phyloP scores from a whole-genome alignment of 306 rosid species.

The Astragalus membranaceus region DNA sequence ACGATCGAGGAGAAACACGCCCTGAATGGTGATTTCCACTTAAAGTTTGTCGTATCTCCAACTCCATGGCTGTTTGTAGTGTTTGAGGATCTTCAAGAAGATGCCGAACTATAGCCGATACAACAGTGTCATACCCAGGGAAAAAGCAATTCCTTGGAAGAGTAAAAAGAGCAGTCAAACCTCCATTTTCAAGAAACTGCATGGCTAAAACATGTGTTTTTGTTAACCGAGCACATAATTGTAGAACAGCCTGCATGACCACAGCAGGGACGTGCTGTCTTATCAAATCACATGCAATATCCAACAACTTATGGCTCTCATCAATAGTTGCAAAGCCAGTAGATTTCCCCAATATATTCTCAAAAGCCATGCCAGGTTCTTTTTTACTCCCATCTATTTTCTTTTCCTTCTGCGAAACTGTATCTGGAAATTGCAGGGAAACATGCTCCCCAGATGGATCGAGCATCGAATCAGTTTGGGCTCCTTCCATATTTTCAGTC shows the following conservation, averaged over 20 bases:
- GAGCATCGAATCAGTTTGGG: conserved; percentile 46
- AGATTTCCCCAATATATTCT: conserved; percentile 75
- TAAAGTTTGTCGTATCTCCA: conserved; percentile 82
- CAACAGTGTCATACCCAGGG: conserved; percentile 96
- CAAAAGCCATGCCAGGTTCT: conserved; percentile 44
- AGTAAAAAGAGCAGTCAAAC: conserved; percentile 69
- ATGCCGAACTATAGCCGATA: conserved; percentile 92
- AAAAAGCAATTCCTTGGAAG: conserved; percentile 83
- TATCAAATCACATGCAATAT: conserved; percentile 83
- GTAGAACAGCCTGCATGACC: conserved; percentile 98
- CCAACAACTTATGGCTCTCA: conserved; percentile 66
- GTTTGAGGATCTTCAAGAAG: conserved; percentile 99
- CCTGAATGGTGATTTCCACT: conserved; percentile 81
- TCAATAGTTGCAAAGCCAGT: conserved; percentile 77
- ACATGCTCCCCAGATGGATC: conserved; percentile 50
- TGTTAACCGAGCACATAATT: conserved; percentile 88
- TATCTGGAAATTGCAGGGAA: conserved; percentile 40
- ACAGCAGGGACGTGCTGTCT: conserved; percentile 86
- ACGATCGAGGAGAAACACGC: conserved; percentile 66
- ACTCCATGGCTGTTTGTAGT: conserved; percentile 92
- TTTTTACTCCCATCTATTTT: conserved; percentile 35
- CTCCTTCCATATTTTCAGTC: conserved; percentile 53
- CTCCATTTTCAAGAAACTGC: conserved; percentile 93
- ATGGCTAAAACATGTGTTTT: conserved; percentile 77
- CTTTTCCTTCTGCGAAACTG: conserved; percentile 38